Conservation (phyloP, 2,329 filamentous ascomycete species). For the Epichloe sp. region DNA sequence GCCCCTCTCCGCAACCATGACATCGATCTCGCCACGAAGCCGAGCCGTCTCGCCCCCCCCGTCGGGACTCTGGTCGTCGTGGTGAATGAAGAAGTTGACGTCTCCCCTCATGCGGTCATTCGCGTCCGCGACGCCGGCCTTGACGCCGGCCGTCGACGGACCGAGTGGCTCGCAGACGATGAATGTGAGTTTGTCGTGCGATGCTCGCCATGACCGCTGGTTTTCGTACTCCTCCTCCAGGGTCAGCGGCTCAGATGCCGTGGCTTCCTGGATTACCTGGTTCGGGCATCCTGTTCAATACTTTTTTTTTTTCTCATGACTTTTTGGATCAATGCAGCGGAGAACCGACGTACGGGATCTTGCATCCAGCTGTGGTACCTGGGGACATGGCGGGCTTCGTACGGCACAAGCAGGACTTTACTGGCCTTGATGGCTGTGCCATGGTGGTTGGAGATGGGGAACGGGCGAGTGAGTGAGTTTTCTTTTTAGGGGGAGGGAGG, state of each 20-base stretch:
- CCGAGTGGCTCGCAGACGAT: slow-evolving; percentile 53
- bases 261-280: slow-evolving; percentile 65
- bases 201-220: slow-evolving; percentile 74
- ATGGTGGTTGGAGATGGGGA: background rate
- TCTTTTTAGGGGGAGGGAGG: too few species aligned
- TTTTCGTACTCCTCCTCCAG: slow-evolving; percentile 78
- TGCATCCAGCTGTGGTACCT: slow-evolving; percentile 90
- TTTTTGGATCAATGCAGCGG: slow-evolving; percentile 4
- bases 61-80: background rate
- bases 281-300: background rate
- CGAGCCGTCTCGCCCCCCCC: slow-evolving; percentile 1
- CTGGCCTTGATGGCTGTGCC: slow-evolving; percentile 51
- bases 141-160: slow-evolving; percentile 2
- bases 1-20: slow-evolving; percentile 61
- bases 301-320: slow-evolving; percentile 4
- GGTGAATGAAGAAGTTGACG: slow-evolving; percentile 66
- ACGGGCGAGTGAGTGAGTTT: background rate
- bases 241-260: slow-evolving; percentile 73
- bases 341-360: slow-evolving; percentile 40
- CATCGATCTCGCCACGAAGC: slow-evolving; percentile 61
- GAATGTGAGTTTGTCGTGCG: slow-evolving; percentile 82
- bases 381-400: slow-evolving; percentile 66
- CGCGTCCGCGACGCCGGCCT: slow-evolving; percentile 37
- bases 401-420: slow-evolving; percentile 66
- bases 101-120: slow-evolving; percentile 54